Evolutionary conservation across 495 filamentous ascomycete species (phyloP).

Genomic region (Choiromyces venosus): DNA sequence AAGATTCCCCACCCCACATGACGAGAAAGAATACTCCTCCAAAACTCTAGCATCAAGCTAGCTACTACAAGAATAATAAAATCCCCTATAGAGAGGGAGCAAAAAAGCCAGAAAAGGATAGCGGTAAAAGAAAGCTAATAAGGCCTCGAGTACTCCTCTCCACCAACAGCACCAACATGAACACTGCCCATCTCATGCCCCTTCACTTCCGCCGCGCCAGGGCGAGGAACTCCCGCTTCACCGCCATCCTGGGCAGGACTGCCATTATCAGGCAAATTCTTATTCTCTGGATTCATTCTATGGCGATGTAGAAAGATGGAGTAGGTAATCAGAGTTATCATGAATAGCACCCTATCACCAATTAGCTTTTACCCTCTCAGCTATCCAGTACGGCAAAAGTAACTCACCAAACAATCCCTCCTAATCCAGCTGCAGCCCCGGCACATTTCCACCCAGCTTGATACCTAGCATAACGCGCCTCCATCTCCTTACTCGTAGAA

Average conservation of each 20-base stretch:
- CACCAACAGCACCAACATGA: not conserved
- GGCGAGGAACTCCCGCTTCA: not conserved
- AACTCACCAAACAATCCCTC: constrained; percentile 15
- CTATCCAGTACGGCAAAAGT: not conserved
- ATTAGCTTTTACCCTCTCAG: not conserved
- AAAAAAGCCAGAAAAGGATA: not conserved
- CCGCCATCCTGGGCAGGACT: not conserved
- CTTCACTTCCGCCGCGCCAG: not conserved
- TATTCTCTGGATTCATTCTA: constrained; percentile 14
- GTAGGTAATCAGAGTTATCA: constrained; percentile 15
- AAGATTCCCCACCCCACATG: not conserved
- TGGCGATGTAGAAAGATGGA: constrained; percentile 21
- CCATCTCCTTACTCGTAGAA: not conserved
- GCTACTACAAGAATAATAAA: not conserved
- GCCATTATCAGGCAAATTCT: constrained; percentile 13
- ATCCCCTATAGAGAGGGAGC: not conserved
- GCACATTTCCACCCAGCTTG: constrained; percentile 13
- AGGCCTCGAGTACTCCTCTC: not conserved
- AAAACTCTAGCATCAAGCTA: not conserved
- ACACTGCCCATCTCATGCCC: constrained; percentile 17
- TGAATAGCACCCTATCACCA: constrained; percentile 10
- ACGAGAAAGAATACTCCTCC: not conserved
- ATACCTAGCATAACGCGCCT: not conserved
- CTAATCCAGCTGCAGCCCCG: constrained; percentile 15
- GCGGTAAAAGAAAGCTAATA: not conserved